Evolutionary conservation across 106 monocot genomes (phyloP).

Genomic region (Allium cepa): DNA sequence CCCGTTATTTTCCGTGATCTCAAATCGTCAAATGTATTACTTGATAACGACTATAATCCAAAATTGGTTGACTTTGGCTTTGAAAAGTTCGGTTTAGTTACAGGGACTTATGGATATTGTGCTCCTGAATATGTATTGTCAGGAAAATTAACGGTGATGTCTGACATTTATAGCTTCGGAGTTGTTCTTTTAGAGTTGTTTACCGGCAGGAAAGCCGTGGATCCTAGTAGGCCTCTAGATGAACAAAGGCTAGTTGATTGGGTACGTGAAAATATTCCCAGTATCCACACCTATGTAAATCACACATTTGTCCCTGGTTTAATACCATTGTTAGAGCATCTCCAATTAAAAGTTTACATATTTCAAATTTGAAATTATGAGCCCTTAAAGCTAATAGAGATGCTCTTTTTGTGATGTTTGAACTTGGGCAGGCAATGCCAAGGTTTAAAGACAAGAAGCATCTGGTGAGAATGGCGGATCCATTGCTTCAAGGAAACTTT

Average conservation of each 20-base stretch:
- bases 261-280: slow-evolving; percentile 8
- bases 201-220: slow-evolving; percentile 29
- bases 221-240: slow-evolving; percentile 17
- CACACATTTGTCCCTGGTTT: too few relatives aligned
- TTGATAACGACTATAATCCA: slow-evolving; percentile 21
- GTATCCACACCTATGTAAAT: too few relatives aligned
- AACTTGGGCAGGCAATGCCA: slow-evolving; percentile 17
- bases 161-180: slow-evolving; percentile 33
- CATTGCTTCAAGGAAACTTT: slow-evolving; percentile 16
- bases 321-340: too few relatives aligned
- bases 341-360: too few relatives aligned
- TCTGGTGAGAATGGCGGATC: slow-evolving; percentile 25
- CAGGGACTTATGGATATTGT: slow-evolving; percentile 35
- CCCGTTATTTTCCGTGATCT: slow-evolving; percentile 40
- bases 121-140: slow-evolving; percentile 34
- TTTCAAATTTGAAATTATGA: too few relatives aligned
- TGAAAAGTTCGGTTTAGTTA: slow-evolving; percentile 33
- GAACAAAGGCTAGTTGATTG: slow-evolving; percentile 33
- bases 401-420: too few relatives aligned
- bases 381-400: too few relatives aligned
- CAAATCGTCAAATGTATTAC: slow-evolving; percentile 32
- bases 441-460: slow-evolving; percentile 29
- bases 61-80: slow-evolving; percentile 32
- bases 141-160: slow-evolving; percentile 30
- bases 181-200: slow-evolving; percentile 31